Evolutionary conservation across 1,284 basidiomycete species (phyloP).

Genomic region (Cutaneotrichosporon cutaneum): DNA sequence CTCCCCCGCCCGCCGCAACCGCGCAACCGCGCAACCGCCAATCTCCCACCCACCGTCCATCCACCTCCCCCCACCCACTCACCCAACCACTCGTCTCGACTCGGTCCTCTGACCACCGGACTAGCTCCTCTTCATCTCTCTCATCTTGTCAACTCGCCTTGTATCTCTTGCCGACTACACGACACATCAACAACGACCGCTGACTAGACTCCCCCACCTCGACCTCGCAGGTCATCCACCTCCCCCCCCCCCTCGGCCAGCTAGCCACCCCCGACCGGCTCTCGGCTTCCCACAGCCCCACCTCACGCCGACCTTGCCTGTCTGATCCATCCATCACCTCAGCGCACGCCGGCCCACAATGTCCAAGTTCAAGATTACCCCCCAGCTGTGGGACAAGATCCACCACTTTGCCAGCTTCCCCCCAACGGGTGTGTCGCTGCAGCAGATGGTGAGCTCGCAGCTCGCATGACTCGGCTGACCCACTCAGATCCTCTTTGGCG

Average conservation of each 20-base stretch:
- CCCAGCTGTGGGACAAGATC: slow-evolving; percentile 86
- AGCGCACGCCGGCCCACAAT: slow-evolving; percentile 26
- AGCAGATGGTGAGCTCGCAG: slow-evolving; percentile 64
- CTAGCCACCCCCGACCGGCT: slow-evolving; percentile 1
- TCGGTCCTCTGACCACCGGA: neutral
- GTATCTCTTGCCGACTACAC: neutral
- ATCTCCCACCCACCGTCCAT: neutral
- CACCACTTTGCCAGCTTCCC: slow-evolving; percentile 93
- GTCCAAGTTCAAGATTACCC: slow-evolving; percentile 62
- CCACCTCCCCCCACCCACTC: neutral
- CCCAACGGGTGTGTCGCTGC: slow-evolving; percentile 85
- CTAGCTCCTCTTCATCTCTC: neutral
- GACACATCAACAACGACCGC: neutral
- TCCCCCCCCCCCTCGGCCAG: neutral
- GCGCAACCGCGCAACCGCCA: too few species aligned
- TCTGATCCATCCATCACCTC: neutral
- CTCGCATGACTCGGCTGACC: slow-evolving; percentile 4
- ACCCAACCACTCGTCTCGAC: neutral
- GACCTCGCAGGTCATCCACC: neutral
- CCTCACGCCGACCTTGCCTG: neutral
- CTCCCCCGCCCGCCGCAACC: too few species aligned
- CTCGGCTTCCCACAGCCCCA: slow-evolving; percentile 5
- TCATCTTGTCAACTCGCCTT: neutral
- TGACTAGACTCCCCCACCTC: neutral
- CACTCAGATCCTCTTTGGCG: slow-evolving; percentile 68